Conservation (phyloP, 208 protist genomes). For the Trypanosoma boissoni region DNA sequence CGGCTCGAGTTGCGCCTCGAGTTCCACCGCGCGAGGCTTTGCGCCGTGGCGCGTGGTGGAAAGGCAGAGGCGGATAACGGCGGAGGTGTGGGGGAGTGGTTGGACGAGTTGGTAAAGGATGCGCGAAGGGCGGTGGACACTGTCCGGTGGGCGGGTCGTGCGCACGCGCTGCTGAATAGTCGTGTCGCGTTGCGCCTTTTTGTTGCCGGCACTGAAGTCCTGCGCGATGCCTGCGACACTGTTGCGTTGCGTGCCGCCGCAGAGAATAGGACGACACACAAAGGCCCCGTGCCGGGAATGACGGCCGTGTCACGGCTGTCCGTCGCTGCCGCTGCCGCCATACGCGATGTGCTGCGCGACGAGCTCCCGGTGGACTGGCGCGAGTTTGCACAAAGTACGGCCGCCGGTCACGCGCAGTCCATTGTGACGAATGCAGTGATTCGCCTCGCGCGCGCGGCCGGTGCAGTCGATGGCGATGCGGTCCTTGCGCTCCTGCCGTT, state of each 20-base stretch:
- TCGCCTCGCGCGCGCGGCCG: conserved; percentile 14
- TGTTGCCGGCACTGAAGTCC: not conserved
- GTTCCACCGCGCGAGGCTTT: too few species aligned
- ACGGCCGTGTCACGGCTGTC: too few species aligned
- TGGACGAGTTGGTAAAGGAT: not conserved
- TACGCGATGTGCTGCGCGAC: conserved; percentile 29
- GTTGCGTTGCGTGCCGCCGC: not conserved
- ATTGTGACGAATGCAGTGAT: conserved; percentile 31
- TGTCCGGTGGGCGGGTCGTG: not conserved
- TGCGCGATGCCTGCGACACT: not conserved
- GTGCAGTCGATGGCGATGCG: conserved; percentile 16
- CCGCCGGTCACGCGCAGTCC: conserved; percentile 23
- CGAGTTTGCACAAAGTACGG: conserved; percentile 37
- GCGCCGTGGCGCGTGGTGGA: too few species aligned
- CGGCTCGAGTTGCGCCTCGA: too few species aligned
- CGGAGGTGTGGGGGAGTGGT: too few species aligned
- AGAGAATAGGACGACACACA: too few species aligned
- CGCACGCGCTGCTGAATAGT: not conserved
- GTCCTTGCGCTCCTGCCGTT: conserved; percentile 38
- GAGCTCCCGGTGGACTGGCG: conserved; percentile 56
- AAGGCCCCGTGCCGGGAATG: too few species aligned
- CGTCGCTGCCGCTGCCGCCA: too few species aligned
- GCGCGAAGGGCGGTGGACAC: not conserved
- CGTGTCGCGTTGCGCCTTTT: conserved; percentile 4
- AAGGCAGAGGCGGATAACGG: too few species aligned